These are phyloP conservation scores for Diplosphaera chodatii DNA, from an alignment of 139 green algal species.

Conservation along the genomic window DNA sequence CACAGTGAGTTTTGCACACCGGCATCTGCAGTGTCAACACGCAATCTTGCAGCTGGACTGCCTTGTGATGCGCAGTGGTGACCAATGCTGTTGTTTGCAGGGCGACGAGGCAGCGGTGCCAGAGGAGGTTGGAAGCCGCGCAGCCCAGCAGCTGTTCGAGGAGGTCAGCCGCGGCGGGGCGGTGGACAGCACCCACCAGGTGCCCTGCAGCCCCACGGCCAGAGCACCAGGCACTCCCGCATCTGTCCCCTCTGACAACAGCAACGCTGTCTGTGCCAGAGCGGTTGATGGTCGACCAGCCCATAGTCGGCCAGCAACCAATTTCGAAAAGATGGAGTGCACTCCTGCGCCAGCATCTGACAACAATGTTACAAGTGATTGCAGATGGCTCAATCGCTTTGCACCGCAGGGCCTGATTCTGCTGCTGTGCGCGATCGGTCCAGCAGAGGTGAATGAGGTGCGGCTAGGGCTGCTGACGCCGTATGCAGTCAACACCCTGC, in stretches of 20 bases:
- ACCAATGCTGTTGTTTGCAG: not conserved
- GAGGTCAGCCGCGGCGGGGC: slow-evolving; percentile 85
- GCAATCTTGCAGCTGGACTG: too few species aligned
- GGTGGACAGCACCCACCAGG: slow-evolving; percentile 71
- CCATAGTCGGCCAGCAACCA: too few species aligned
- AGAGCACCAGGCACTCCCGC: too few species aligned
- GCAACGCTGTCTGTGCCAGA: too few species aligned
- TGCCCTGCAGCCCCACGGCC: not conserved
- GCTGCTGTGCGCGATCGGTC: slow-evolving; percentile 78
- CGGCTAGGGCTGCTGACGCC: slow-evolving; percentile 85
- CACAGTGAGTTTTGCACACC: too few species aligned
- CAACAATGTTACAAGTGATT: too few species aligned
- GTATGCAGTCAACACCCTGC: slow-evolving; percentile 77
- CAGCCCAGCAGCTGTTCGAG: slow-evolving; percentile 76
- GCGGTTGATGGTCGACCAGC: too few species aligned
- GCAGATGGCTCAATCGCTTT: too few species aligned
- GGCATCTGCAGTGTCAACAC: too few species aligned
- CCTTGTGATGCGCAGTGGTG: too few species aligned
- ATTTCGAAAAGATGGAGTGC: too few species aligned
- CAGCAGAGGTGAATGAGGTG: slow-evolving; percentile 75
- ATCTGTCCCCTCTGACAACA: not conserved
- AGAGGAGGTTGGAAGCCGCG: slow-evolving; percentile 76
- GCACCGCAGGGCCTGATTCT: slow-evolving; percentile 68
- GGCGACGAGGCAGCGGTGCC: slow-evolving; percentile 48
- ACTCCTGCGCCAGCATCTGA: too few species aligned